Percentiles rank a stretch among this genome's conserved stretches.
Conservation (phyloP, 441 rosid species). For the Dalechampia spathulata region DNA sequence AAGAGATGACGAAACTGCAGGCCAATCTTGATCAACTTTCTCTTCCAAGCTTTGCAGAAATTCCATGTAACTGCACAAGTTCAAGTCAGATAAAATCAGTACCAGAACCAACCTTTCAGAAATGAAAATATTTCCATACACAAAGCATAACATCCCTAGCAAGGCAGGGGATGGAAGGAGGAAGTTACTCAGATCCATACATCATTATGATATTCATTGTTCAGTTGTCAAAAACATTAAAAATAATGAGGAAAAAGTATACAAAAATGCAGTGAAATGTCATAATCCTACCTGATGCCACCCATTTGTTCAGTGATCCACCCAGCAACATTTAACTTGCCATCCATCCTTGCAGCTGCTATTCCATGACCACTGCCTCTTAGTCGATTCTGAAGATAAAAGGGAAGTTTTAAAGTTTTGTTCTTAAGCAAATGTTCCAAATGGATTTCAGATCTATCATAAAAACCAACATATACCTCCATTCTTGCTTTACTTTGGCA, state of each 20-base stretch:
- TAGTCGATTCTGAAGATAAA: slow-evolving; percentile 56
- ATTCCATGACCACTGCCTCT: slow-evolving; percentile 92
- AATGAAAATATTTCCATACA: not conserved
- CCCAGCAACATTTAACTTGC: slow-evolving; percentile 79
- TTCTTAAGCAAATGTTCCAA: not conserved
- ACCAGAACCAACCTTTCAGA: not conserved
- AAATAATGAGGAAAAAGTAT: not conserved
- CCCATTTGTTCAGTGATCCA: slow-evolving; percentile 99
- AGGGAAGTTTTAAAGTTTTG: slow-evolving; percentile 4
- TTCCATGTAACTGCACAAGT: slow-evolving; percentile 62
- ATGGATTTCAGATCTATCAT: slow-evolving; percentile 1
- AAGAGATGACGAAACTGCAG: slow-evolving; percentile 72
- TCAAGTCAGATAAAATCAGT: slow-evolving; percentile 13
- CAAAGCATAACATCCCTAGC: no score
- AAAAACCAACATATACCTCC: slow-evolving; percentile 55
- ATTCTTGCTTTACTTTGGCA: slow-evolving; percentile 88
- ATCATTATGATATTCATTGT: not conserved
- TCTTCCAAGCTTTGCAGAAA: slow-evolving; percentile 66
- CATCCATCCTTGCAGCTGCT: slow-evolving; percentile 91
- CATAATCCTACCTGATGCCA: slow-evolving; percentile 67
- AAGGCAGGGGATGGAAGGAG: not conserved
- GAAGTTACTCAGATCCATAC: not conserved
- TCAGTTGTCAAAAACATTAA: no score
- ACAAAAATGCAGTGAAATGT: not conserved
- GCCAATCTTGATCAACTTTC: slow-evolving; percentile 87